Evolutionary conservation across 306 rosid species (phyloP), one percentile per base, ranked within the genome.

Genomic region (Lagenaria siceraria): DNA sequence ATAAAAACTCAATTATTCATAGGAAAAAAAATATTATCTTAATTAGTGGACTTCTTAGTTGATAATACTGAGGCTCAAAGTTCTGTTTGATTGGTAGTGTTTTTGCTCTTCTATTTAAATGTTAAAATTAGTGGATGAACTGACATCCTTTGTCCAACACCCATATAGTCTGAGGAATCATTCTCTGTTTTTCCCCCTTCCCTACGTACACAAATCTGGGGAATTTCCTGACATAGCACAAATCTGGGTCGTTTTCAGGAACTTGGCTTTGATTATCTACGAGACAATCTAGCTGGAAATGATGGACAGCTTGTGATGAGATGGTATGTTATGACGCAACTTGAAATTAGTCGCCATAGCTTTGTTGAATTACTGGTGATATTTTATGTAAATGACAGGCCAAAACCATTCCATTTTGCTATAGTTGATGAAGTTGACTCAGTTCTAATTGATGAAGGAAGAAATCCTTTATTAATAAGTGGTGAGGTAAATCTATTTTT

Each of bases 391-490:
- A 73, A 83, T 74, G 69, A 74, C 87, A 95, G 98, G 96, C 97
- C 98, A 81, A 90, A 88, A 80, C 96, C 98, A 75, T 95, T 95
- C 86, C 96, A 88, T 88, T 95, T 90, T 89, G 98, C 92, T 61
- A 95, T 95, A 80, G 98, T 95, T 71, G 97, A 95, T 86, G 98
- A 95, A 85, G 98, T 92, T 72, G 98, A 92, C 80, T 95, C 97
- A 10, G 98, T 92, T 79, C 90, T 95, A 81, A 92, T 95, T 69
- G 97, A 95, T 51, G 98, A 95, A 82, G 98, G 98, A 86, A 86
- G 97, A 85, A 95, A 95, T 89, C 98, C 98, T 36, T 80, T 95
- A 89, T 83, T 95, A 86, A 95, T 92, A 83, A 92, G 98, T 48
- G 97, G 98, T 52, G 92, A 95, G 96, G 97, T 95, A 85, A 86